A percentile compares a stretch with the other conserved stretches of the same genome.
Evolutionary conservation across 2,329 filamentous ascomycete species (phyloP).

Genomic region (Thielaviopsis musarum): DNA sequence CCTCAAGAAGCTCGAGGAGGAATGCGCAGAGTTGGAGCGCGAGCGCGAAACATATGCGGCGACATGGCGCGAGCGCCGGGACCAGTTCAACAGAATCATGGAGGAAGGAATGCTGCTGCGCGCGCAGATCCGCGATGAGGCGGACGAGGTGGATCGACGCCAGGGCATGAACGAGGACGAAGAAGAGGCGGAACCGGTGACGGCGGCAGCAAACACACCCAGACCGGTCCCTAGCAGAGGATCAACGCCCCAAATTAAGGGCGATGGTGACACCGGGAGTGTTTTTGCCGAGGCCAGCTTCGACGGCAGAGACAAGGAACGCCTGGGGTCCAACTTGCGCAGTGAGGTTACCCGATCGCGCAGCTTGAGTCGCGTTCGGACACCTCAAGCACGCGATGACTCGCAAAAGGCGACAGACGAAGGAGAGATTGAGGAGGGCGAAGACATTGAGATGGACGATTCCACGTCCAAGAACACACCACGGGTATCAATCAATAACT

Average conservation of each 20-base stretch:
- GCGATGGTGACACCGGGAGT: constrained; percentile 23
- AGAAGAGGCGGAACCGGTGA: constrained; percentile 38
- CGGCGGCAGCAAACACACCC: constrained; percentile 31
- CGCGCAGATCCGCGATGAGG: constrained; percentile 79
- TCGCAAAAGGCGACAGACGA: constrained; percentile 33
- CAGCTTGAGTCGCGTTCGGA: constrained; percentile 14
- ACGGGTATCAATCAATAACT: constrained; percentile 32
- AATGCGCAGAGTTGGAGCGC: constrained; percentile 72
- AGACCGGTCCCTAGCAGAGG: constrained; percentile 29
- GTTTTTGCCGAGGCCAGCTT: constrained; percentile 10
- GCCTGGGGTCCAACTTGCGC: constrained; percentile 5
- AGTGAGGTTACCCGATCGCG: constrained; percentile 5
- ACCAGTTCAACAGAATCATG: constrained; percentile 78
- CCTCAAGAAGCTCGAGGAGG: constrained; percentile 66
- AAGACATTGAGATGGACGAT: constrained; percentile 45
- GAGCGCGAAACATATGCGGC: constrained; percentile 68
- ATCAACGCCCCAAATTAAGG: constrained; percentile 7
- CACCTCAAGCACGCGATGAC: constrained; percentile 16
- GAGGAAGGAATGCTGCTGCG: constrained; percentile 79
- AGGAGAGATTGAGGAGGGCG: constrained; percentile 27
- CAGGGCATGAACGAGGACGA: constrained; percentile 63
- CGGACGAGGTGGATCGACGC: constrained; percentile 78
- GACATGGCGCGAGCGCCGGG: constrained; percentile 70
- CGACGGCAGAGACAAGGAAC: not conserved
- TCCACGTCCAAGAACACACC: constrained; percentile 23